Conservation (phyloP, 176 grass and related monocot genomes). For the Rhynchospora pubera region DNA sequence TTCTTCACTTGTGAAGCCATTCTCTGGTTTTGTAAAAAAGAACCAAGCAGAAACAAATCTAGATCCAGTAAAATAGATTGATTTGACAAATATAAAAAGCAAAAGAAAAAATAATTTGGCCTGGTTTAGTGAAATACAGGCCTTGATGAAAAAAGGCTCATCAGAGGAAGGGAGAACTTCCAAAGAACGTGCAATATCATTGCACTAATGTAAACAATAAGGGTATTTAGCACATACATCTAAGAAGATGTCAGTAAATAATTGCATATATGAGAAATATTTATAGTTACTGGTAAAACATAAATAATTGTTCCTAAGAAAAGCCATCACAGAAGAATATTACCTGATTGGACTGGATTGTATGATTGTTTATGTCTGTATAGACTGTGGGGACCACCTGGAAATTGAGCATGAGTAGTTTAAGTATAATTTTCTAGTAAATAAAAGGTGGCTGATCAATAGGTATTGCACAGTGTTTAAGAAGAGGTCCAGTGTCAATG, state of each 20-base stretch:
- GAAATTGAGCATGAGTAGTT: slow-evolving; percentile 10
- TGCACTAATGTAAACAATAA: background rate
- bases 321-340: slow-evolving; percentile 4
- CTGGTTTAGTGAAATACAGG: background rate
- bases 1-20: background rate
- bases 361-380: slow-evolving; percentile 68
- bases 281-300: background rate
- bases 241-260: background rate
- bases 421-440: background rate
- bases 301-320: background rate
- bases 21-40: background rate
- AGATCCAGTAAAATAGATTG: background rate
- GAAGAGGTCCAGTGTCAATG: background rate
- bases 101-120: background rate
- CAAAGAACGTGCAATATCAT: background rate
- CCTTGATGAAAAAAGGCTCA: background rate
- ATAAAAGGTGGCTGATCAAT: background rate
- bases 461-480: background rate
- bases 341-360: slow-evolving; percentile 96
- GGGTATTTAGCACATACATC: background rate
- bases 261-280: background rate
- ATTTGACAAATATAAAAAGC: background rate
- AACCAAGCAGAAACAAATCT: background rate
- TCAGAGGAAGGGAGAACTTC: background rate
- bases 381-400: slow-evolving; percentile 93